Conservation (phyloP, 139 green algal genomes). For the Closterium sp. region DNA sequence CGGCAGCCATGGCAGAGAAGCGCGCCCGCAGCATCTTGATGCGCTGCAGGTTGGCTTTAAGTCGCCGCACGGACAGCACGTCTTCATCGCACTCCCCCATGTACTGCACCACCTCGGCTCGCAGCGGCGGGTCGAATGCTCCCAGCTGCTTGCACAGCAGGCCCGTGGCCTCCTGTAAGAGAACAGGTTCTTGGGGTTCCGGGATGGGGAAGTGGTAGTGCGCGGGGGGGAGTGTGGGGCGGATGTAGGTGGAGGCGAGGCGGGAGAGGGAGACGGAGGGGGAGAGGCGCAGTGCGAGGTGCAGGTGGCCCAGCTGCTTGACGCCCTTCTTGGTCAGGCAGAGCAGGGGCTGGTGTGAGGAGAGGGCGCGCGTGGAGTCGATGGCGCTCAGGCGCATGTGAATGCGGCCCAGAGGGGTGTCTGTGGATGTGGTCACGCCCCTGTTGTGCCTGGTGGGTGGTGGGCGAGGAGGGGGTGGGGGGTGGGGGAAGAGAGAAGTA, state of each 20-base stretch:
- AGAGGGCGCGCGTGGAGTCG: background rate
- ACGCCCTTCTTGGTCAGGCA: background rate
- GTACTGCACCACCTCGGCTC: background rate
- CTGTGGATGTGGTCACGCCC: background rate
- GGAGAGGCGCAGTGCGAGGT: background rate
- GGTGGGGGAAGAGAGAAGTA: background rate
- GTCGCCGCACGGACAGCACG: constrained; percentile 16
- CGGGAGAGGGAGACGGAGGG: background rate
- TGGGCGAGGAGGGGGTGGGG: too few species aligned
- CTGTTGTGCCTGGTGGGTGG: background rate
- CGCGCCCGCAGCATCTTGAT: constrained; percentile 14
- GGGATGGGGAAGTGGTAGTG: background rate
- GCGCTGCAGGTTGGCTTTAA: constrained; percentile 15
- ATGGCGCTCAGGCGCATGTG: background rate
- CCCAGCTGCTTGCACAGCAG: background rate
- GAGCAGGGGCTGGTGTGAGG: background rate
- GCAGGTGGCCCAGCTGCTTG: background rate
- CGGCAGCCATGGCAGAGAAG: background rate
- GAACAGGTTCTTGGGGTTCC: background rate
- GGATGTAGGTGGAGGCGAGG: background rate
- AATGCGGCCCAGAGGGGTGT: background rate
- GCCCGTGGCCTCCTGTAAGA: background rate
- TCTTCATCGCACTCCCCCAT: constrained; percentile 3
- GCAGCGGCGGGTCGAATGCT: background rate
- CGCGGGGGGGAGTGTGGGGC: background rate